A percentile compares a stretch with the other conserved stretches of the same genome.
Conservation (phyloP, 2,329 filamentous ascomycete genomes). For the Paraphaeosphaeria sporulosa region DNA sequence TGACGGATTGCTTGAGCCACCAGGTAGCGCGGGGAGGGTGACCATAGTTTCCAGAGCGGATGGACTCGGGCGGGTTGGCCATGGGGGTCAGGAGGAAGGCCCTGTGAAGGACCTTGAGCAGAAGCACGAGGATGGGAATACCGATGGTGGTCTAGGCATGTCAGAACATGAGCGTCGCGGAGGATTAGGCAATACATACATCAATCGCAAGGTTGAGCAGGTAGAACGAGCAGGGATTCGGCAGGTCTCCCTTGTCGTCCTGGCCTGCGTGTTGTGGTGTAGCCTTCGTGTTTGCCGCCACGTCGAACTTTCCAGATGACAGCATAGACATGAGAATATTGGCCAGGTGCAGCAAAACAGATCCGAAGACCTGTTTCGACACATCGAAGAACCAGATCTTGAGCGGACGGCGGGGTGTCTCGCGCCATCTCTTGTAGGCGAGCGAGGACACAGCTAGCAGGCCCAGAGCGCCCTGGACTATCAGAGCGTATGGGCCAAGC, state of each 20-base stretch:
- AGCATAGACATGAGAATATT: slow-evolving; percentile 98
- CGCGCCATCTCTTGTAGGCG: slow-evolving; percentile 92
- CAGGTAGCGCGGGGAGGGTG: slow-evolving; percentile 79
- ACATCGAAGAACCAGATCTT: slow-evolving; percentile 99
- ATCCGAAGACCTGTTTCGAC: slow-evolving; percentile 96
- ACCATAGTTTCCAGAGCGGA: slow-evolving; percentile 92
- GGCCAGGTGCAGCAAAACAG: slow-evolving; percentile 86
- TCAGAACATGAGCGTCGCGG: slow-evolving; percentile 16
- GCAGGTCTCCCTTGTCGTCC: slow-evolving; percentile 57
- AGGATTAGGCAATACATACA: slow-evolving; percentile 64
- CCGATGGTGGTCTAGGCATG: slow-evolving; percentile 82
- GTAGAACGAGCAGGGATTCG: slow-evolving; percentile 97
- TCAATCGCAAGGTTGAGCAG: slow-evolving; percentile 93
- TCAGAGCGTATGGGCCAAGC: slow-evolving; percentile 86
- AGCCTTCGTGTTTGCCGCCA: slow-evolving; percentile 58
- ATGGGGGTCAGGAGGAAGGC: slow-evolving; percentile 77
- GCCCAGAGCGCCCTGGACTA: slow-evolving; percentile 89
- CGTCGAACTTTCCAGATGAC: slow-evolving; percentile 81
- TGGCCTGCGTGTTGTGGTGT: slow-evolving; percentile 31
- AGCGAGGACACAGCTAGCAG: slow-evolving; percentile 82
- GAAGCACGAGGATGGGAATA: slow-evolving; percentile 90
- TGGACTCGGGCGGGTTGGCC: slow-evolving; percentile 83
- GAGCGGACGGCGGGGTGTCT: slow-evolving; percentile 87
- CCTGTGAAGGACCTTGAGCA: slow-evolving; percentile 79
- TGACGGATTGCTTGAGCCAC: slow-evolving; percentile 96